Conservation (phyloP, 805 yeast genomes). For the Kurtzmaniella cleridarum region DNA sequence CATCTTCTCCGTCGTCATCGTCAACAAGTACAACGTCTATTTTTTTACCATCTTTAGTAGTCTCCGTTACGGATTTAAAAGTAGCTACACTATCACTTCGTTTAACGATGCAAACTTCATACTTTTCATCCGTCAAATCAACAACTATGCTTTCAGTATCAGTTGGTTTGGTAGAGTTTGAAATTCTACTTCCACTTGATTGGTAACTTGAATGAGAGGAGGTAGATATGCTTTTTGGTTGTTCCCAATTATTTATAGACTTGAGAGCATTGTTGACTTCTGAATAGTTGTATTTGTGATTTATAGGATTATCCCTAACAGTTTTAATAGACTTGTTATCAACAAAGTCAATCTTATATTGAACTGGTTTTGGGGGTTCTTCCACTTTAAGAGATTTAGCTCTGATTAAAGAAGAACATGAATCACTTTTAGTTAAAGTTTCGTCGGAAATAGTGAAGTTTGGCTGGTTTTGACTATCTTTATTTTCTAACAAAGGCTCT, state of each 20-base stretch:
- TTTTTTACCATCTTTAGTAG: constrained; percentile 29
- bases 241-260: constrained; percentile 1
- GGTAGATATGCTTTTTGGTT: constrained; percentile 2
- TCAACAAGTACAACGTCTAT: constrained; percentile 42
- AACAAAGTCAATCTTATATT: constrained; percentile 37
- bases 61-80: constrained; percentile 36
- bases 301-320: background rate
- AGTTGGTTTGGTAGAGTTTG: constrained; percentile 22
- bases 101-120: constrained; percentile 32
- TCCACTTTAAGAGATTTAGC: constrained; percentile 21
- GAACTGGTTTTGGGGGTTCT: constrained; percentile 33
- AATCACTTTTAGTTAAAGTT: constrained; percentile 5
- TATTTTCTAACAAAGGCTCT: too few relatives aligned
- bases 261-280: constrained; percentile 4
- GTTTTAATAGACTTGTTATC: constrained; percentile 10
- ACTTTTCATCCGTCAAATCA: constrained; percentile 37
- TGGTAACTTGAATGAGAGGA: constrained; percentile 21
- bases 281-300: constrained; percentile 1
- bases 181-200: constrained; percentile 20
- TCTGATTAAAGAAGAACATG: background rate
- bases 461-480: too few relatives aligned
- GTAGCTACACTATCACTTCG: constrained; percentile 31
- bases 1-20: constrained; percentile 14
- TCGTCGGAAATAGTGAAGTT: constrained; percentile 1
- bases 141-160: constrained; percentile 36